Conservation (phyloP, 176 grass and related monocot species). For the Oryza rufipogon region DNA sequence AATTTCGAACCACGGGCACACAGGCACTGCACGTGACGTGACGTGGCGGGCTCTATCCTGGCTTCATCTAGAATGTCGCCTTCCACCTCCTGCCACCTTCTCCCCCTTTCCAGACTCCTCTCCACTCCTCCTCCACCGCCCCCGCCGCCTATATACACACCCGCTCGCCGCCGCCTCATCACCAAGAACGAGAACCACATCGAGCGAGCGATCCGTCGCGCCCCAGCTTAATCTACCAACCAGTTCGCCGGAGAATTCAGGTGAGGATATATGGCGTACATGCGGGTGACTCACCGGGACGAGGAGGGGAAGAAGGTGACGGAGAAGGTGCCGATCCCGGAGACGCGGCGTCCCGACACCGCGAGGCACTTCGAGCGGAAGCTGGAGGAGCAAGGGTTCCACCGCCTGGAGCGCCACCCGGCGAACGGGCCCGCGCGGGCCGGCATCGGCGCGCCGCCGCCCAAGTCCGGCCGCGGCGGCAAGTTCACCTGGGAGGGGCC, state of each 20-base stretch:
- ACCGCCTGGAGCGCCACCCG: constrained; percentile 75
- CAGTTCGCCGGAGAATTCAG: not conserved
- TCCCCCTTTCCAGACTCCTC: constrained; percentile 23
- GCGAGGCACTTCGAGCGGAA: constrained; percentile 64
- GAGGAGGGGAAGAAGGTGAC: constrained; percentile 73
- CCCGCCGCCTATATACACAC: not conserved
- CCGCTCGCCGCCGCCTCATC: not conserved
- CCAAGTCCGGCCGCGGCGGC: constrained; percentile 48
- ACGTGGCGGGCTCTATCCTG: not conserved
- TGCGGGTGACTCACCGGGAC: constrained; percentile 57
- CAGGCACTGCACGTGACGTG: not conserved
- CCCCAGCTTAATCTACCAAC: not conserved
- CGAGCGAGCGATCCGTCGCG: not conserved
- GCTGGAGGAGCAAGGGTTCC: constrained; percentile 72
- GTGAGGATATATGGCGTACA: not conserved
- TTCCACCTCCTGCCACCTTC: constrained; percentile 43
- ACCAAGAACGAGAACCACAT: not conserved
- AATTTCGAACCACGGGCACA: not conserved
- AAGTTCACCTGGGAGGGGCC: not conserved
- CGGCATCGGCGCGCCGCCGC: constrained; percentile 66
- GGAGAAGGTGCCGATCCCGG: constrained; percentile 51
- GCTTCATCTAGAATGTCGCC: constrained; percentile 19
- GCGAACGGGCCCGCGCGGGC: constrained; percentile 49
- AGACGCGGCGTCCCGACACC: constrained; percentile 57
- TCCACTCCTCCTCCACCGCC: constrained; percentile 6